Evolutionary conservation across 2,329 filamentous ascomycete genomes (phyloP).

Genomic region (Verticillium nonalfalfae): DNA sequence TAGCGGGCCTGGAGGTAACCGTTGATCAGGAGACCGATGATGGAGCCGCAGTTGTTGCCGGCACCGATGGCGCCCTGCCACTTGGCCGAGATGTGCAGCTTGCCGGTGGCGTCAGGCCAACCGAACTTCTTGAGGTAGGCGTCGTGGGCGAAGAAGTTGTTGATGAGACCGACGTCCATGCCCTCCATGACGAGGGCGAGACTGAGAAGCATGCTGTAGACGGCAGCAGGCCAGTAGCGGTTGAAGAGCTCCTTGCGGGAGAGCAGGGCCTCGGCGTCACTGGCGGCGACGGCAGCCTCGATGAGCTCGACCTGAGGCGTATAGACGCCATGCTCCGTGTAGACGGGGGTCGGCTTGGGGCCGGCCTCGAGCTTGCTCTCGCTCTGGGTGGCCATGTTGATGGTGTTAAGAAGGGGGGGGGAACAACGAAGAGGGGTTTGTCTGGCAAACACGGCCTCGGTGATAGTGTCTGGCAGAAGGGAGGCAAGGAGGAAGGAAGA

Average conservation of each 20-base stretch:
- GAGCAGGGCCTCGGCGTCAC: constrained; percentile 19
- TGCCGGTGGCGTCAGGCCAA: constrained; percentile 21
- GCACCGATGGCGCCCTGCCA: constrained; percentile 38
- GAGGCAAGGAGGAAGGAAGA: no score
- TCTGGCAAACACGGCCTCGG: no score
- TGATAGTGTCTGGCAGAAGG: no score
- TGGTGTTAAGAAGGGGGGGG: background rate
- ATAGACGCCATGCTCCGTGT: constrained; percentile 4
- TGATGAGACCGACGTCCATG: constrained; percentile 30
- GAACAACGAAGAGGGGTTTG: no score
- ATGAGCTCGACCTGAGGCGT: constrained; percentile 20
- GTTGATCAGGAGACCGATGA: constrained; percentile 33
- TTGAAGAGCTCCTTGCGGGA: constrained; percentile 23
- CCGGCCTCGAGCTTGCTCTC: background rate
- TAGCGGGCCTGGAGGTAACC: constrained; percentile 28
- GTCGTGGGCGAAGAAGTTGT: constrained; percentile 28
- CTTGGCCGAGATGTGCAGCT: constrained; percentile 31
- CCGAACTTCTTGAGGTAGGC: constrained; percentile 26
- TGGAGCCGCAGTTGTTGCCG: constrained; percentile 31
- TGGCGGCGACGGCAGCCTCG: constrained; percentile 22
- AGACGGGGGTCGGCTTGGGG: background rate
- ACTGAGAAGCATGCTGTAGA: constrained; percentile 22
- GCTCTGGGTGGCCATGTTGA: background rate
- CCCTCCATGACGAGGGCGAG: constrained; percentile 22
- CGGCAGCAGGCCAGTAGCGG: constrained; percentile 20